These are phyloP conservation scores for Alnus glutinosa DNA, from an alignment of 306 rosid species.

Conservation along the genomic window DNA sequence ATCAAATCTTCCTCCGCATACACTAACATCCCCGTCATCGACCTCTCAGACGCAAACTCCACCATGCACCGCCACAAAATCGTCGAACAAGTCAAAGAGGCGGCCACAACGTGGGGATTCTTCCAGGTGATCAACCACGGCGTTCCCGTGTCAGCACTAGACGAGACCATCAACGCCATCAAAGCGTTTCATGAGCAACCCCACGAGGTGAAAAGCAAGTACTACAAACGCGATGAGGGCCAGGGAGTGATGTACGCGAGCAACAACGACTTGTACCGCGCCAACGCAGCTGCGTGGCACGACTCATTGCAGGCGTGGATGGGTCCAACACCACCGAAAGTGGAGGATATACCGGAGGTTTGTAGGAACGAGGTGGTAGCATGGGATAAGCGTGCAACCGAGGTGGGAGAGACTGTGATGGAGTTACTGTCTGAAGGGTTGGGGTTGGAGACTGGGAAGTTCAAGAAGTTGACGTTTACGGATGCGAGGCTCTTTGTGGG, in stretches of 20 bases:
- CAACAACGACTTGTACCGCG: slow-evolving; percentile 38
- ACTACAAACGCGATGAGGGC: slow-evolving; percentile 42
- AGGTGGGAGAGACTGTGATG: slow-evolving; percentile 35
- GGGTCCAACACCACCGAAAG: slow-evolving; percentile 3
- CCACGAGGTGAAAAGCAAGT: slow-evolving; percentile 22
- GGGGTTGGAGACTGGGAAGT: slow-evolving; percentile 31
- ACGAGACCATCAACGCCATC: slow-evolving; percentile 28
- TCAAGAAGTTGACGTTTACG: slow-evolving; percentile 35
- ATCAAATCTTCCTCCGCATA: slow-evolving; percentile 17
- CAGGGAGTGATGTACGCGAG: slow-evolving; percentile 33
- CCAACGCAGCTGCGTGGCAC: slow-evolving; percentile 41
- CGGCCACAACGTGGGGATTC: slow-evolving; percentile 48
- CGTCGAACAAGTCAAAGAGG: slow-evolving; percentile 37
- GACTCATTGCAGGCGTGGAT: slow-evolving; percentile 41
- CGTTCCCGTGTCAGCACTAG: slow-evolving; percentile 14
- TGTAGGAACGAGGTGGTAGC: slow-evolving; percentile 32
- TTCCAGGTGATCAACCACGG: slow-evolving; percentile 54
- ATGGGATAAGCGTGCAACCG: slow-evolving; percentile 29
- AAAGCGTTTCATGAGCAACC: slow-evolving; percentile 46
- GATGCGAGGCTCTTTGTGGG: slow-evolving; percentile 13
- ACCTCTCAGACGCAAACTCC: slow-evolving; percentile 32
- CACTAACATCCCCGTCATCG: slow-evolving; percentile 38
- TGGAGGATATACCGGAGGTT: slow-evolving; percentile 26
- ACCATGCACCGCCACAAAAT: slow-evolving; percentile 19
- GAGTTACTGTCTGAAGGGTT: slow-evolving; percentile 47